These are phyloP conservation scores for Microsporum ferrugineum DNA, from an alignment of 2,329 filamentous ascomycete species.

Conservation along the genomic window DNA sequence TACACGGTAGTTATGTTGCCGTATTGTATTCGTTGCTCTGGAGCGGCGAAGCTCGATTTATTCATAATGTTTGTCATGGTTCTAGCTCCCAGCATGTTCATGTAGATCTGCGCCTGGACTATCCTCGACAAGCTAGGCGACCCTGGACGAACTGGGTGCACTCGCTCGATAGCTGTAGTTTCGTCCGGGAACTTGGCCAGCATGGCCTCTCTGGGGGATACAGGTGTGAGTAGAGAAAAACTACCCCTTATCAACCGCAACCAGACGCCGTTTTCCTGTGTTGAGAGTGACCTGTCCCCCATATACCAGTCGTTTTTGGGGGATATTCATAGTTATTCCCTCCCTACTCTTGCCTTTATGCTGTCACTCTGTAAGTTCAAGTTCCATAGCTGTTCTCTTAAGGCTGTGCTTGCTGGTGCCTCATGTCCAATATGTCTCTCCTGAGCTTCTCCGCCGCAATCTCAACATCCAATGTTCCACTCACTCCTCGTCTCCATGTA, in stretches of 20 bases:
- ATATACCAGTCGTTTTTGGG: background rate
- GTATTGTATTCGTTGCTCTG: background rate
- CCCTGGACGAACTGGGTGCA: background rate
- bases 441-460: conserved; percentile 65
- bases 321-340: background rate
- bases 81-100: background rate
- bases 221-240: background rate
- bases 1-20: background rate
- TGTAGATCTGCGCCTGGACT: background rate
- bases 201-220: background rate
- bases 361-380: background rate
- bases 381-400: background rate
- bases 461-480: conserved; percentile 73
- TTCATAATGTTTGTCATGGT: background rate
- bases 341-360: background rate
- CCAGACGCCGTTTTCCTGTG: background rate
- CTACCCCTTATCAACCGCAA: background rate
- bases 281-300: background rate
- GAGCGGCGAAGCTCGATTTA: background rate
- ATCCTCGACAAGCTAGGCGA: background rate
- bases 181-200: background rate
- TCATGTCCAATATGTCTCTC: conserved; percentile 53
- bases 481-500: conserved; percentile 67
- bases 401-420: conserved; percentile 30
- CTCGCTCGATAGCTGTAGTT: background rate